Conservation (phyloP, 2,329 filamentous ascomycete genomes). For the Stagonosporopsis vannaccii region DNA sequence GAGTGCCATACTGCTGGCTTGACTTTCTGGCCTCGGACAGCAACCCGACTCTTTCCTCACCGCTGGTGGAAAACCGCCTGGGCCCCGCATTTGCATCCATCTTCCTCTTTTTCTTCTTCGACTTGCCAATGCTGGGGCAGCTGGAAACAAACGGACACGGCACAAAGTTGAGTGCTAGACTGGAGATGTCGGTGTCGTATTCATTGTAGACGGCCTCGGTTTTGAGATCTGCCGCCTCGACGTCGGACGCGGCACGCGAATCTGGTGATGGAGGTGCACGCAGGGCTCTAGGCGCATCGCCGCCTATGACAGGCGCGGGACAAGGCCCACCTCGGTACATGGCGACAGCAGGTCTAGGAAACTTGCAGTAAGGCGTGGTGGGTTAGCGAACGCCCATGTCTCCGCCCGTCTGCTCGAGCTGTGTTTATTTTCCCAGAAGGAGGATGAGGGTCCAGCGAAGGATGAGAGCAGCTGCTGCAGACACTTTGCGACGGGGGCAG, state of each 20-base stretch:
- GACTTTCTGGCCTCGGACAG: conserved; percentile 30
- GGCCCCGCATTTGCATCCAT: conserved; percentile 44
- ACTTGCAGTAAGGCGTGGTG: conserved; percentile 9
- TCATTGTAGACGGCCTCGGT: conserved; percentile 16
- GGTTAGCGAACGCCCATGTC: conserved; percentile 16
- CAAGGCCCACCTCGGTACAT: conserved; percentile 9
- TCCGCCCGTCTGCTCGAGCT: conserved; percentile 7
- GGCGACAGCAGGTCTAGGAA: conserved; percentile 10
- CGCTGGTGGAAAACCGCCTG: conserved; percentile 41
- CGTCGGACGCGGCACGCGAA: conserved; percentile 12
- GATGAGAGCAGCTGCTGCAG: background rate
- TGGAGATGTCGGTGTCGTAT: conserved; percentile 29
- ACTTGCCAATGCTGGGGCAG: conserved; percentile 24
- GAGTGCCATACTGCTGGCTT: conserved; percentile 36
- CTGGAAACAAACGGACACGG: conserved; percentile 28
- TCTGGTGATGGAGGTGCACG: conserved; percentile 13
- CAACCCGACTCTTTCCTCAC: conserved; percentile 37
- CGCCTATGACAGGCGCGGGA: conserved; percentile 4
- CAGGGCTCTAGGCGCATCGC: conserved; percentile 6
- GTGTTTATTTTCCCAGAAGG: conserved; percentile 12
- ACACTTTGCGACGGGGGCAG: background rate
- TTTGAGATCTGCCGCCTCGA: conserved; percentile 11
- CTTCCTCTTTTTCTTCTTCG: conserved; percentile 24
- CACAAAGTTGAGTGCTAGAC: conserved; percentile 31
- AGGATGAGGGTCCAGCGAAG: conserved; percentile 14